Base-by-base conservation (phyloP, 495 filamentous ascomycete genomes). In the Annulohypoxylon stygium region DNA sequence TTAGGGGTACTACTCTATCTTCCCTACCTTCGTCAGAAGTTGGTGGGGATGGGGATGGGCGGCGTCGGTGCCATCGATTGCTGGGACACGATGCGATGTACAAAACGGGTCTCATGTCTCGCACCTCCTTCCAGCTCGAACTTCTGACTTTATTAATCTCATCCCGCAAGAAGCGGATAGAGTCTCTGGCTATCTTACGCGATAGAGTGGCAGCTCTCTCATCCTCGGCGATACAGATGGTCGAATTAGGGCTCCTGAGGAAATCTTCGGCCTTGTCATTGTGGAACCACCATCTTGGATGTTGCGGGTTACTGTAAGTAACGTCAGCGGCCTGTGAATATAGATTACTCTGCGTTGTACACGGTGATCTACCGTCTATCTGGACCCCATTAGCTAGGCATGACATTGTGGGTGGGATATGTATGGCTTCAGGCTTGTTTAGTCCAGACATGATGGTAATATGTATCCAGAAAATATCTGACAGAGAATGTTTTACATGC, bases 201-300 rank as follows among this genome's bases (percentile, higher is more conserved):
- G 12, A 47, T 6, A 9, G 16, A 10, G 30, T n/a, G 14, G 25
- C 8, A n/a, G 47, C n/a, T 2, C 11, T 3, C 2, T 55, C 5
- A 4, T 61, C 3, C 2, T 20, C 1, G 47, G 51, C 37, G 20
- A 43, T 20, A 14, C 34, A 41, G 16, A 55, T 45, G 1, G 14
- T 23, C 20, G 45, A 23, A 2, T 54, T n/a, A 1, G 33, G 9
- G 25, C 23, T 47, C 36, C 14, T 2, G 36, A 69, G 48, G 36
- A 59, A 69, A 4, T 61, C 16, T 0, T 53, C 53, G 11, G 6
- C 34, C 4, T 18, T 41, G 4, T 41, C 47, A 12, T 26, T 33
- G n/a, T 30, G 1, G 45, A 36, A 61, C 65, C 65, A 67, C 39
- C 41, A 66, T 8, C 3, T 9, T 23, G 53, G 63, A 5, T 10